Base-by-base conservation (phyloP, 768 basidiomycete genomes). In the Mycena epipterygia region DNA sequence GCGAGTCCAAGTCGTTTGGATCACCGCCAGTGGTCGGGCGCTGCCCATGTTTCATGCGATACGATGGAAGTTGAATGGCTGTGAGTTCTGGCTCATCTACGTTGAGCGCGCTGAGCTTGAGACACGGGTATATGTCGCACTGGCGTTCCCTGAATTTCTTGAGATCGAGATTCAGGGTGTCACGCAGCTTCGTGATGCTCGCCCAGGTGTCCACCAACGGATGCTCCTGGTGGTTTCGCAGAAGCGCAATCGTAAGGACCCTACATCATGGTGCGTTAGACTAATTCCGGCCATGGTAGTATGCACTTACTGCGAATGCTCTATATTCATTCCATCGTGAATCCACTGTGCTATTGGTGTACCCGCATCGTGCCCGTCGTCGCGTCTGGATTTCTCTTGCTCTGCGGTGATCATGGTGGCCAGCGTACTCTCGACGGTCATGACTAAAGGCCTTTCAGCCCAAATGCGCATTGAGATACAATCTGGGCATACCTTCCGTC, bases 241-340 rank as follows among this genome's bases (percentile, higher is more conserved):
- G 42, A 21, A 44, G 42, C 42, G 42, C 42, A 17, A 44, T 44
- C 9, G 19, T 11, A 44, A 44, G 19, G 14, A 44, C 42, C 19
- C 42, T 44, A 17, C 5, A 19, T 85, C 83, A 16, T 79, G 76
- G 30, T 77, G 64, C 59, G 19, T 17, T 44, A 44, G 42, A 44
- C 42, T 5, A 5, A 17, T 19, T 44, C 19, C 5, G 42, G 19
- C 21, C 12, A 17, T 19, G 21, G 6, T 17, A 44, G 5, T 44
- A 21, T 6, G 21, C 6, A 44, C 42, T 44, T 44, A 44, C 42
- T 44, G 42, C 42, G 8, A 17, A 17, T 17, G 42, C 42, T 44
- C n/a, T n/a, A n/a, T n/a, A n/a, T n/a, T n/a, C n/a, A n/a, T n/a
- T n/a, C n/a, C n/a, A n/a, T n/a, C n/a, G 14, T 7, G 14, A 37